These are phyloP conservation scores for Hanseniaspora nectarophila DNA, from an alignment of 805 yeast species.

Conservation along the genomic window DNA sequence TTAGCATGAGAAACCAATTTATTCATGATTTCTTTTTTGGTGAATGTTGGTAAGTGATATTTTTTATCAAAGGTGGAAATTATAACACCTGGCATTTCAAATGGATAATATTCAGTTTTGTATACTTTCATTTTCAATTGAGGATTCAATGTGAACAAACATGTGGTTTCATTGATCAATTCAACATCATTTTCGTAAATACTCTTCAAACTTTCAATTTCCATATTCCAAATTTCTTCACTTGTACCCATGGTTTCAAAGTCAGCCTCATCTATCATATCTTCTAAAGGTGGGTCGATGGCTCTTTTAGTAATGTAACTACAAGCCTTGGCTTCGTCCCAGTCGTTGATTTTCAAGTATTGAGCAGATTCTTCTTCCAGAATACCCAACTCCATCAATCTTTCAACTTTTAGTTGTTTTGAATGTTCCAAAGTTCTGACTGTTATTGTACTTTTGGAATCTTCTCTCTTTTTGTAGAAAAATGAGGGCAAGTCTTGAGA, in stretches of 20 bases:
- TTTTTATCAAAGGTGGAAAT: conserved; percentile 33
- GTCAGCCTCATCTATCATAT: conserved; percentile 18
- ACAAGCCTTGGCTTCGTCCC: conserved; percentile 42
- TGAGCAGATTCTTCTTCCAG: conserved; percentile 51
- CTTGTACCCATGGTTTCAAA: conserved; percentile 16
- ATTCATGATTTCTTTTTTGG: conserved; percentile 45
- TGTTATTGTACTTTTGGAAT: conserved; percentile 46
- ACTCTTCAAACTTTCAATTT: conserved; percentile 52
- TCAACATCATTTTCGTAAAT: conserved; percentile 43
- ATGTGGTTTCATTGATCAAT: conserved; percentile 23
- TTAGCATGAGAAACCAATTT: conserved; percentile 36
- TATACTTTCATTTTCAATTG: conserved; percentile 30
- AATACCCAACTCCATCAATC: conserved; percentile 56
- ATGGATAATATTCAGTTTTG: conserved; percentile 48
- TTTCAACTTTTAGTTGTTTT: conserved; percentile 43
- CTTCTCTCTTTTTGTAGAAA: conserved; percentile 47
- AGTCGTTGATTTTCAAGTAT: conserved; percentile 33
- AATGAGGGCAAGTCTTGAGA: conserved; percentile 79
- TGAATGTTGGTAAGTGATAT: conserved; percentile 54
- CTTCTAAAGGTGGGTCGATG: conserved; percentile 7
- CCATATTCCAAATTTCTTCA: conserved; percentile 56
- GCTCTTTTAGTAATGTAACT: conserved; percentile 35
- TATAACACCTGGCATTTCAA: conserved; percentile 57
- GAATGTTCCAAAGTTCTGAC: conserved; percentile 30
- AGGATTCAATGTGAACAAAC: conserved; percentile 25